Percentiles rank a stretch among this genome's conserved stretches.
Conservation (phyloP, 306 rosid species). For the Ammopiptanthus mongolicus region DNA sequence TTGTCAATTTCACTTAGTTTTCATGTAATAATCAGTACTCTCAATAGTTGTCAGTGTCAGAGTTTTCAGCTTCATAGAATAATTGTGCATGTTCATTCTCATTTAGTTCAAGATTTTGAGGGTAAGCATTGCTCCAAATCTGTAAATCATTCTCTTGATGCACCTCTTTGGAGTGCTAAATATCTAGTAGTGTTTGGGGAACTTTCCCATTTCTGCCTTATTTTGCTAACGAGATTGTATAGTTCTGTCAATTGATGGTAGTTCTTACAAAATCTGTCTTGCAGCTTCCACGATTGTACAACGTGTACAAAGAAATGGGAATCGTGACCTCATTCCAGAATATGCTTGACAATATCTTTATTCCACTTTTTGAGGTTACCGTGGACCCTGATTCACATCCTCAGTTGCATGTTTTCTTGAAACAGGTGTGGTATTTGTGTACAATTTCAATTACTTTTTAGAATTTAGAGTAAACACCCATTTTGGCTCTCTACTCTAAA, state of each 20-base stretch:
- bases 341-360: conserved; percentile 74
- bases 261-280: conserved; percentile 12
- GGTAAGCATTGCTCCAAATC: not conserved
- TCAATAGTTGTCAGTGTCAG: not conserved
- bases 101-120: not conserved
- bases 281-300: conserved; percentile 79
- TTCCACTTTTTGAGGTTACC: conserved; percentile 78
- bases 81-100: not conserved
- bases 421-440: conserved; percentile 56
- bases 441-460: conserved; percentile 22
- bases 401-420: conserved; percentile 76
- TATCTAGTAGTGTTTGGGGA: not conserved
- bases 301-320: conserved; percentile 82
- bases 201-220: not conserved
- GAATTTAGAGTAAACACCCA: conserved; percentile 20
- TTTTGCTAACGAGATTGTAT: not conserved
- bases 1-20: not conserved
- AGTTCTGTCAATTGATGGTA: not conserved
- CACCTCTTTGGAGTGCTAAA: conserved; percentile 37
- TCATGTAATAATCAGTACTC: not conserved
- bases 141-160: not conserved
- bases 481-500: not conserved
- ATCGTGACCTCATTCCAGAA: conserved; percentile 82
- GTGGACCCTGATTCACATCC: conserved; percentile 85
- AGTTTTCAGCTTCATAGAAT: not conserved